phyloP scores from a whole-genome alignment of 2,329 filamentous ascomycete species.

The Tolypocladium tropicale region DNA sequence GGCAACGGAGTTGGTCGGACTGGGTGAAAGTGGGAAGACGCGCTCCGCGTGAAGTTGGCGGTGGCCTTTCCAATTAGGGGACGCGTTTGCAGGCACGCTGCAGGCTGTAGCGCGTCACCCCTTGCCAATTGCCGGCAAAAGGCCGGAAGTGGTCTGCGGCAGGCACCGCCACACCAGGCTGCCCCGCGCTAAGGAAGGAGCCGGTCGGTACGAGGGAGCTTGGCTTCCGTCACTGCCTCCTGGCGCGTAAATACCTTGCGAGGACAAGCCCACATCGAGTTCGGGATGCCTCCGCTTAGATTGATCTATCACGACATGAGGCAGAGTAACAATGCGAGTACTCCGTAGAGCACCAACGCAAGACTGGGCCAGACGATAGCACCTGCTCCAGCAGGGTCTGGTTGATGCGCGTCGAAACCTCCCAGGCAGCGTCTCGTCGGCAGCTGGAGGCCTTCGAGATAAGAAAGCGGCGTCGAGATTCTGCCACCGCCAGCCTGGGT shows the following conservation, averaged over 20 bases:
- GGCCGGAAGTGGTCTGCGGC: not conserved
- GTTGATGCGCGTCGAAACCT: not conserved
- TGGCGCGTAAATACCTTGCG: not conserved
- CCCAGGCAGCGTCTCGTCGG: constrained; percentile 1
- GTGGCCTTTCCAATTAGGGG: not conserved
- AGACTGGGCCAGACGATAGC: not conserved
- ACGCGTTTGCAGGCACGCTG: constrained; percentile 2
- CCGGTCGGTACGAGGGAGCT: not conserved
- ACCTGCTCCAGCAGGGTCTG: not conserved
- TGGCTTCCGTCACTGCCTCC: constrained; percentile 1
- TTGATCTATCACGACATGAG: not conserved
- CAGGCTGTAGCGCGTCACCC: not conserved
- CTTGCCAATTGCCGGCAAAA: not conserved
- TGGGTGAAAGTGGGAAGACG: constrained; percentile 8
- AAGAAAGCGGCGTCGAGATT: not conserved
- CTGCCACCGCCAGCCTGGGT: not conserved
- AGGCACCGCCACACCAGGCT: not conserved
- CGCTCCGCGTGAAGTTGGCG: constrained; percentile 13
- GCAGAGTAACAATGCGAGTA: not conserved
- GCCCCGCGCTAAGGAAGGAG: not conserved
- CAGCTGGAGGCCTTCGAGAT: not conserved
- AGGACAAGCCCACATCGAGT: not conserved
- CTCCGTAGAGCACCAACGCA: not conserved
- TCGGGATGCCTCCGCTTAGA: not conserved
- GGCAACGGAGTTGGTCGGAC: not conserved